Conservation (phyloP, 73 alveolate species). For the Tetrahymena malaccensis region DNA sequence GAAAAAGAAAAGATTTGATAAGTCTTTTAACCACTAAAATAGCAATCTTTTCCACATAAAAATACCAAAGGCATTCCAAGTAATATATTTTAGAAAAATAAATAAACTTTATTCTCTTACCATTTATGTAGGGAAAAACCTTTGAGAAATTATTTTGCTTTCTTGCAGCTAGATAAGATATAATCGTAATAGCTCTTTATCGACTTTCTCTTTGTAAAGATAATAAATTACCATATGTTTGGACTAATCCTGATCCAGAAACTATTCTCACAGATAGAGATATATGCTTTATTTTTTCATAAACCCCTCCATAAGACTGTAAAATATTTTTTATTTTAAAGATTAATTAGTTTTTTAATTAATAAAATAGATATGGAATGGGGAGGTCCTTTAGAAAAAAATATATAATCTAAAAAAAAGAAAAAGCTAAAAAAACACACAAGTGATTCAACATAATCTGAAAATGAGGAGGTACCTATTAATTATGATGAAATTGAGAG, state of each 20-base stretch:
- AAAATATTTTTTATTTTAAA: background rate
- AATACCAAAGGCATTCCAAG: background rate
- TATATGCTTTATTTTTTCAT: slow-evolving; percentile 73
- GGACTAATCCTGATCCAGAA: slow-evolving; percentile 82
- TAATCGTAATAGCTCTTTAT: slow-evolving; percentile 68
- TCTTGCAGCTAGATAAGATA: slow-evolving; percentile 34
- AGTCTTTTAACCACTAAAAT: slow-evolving; percentile 1
- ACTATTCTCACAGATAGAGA: slow-evolving; percentile 69
- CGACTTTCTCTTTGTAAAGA: slow-evolving; percentile 44
- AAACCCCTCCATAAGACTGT: slow-evolving; percentile 52
- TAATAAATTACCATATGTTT: slow-evolving; percentile 75
- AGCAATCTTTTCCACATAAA: background rate
- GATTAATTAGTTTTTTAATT: too few species aligned
- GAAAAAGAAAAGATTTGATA: background rate
- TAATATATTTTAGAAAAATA: background rate
- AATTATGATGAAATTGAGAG: slow-evolving; percentile 23
- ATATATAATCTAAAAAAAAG: background rate
- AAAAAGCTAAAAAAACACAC: background rate
- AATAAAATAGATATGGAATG: background rate
- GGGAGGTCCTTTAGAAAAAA: slow-evolving; percentile 40
- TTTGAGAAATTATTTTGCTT: slow-evolving; percentile 51
- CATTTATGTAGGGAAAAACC: slow-evolving; percentile 13
- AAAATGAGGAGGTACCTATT: slow-evolving; percentile 7
- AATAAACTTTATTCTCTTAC: background rate
- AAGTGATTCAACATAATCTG: slow-evolving; percentile 11